A percentile compares a stretch with the other conserved stretches of the same genome.
These are phyloP conservation scores for Ramaria rubella DNA, from an alignment of 768 basidiomycete species.

Conservation along the genomic window DNA sequence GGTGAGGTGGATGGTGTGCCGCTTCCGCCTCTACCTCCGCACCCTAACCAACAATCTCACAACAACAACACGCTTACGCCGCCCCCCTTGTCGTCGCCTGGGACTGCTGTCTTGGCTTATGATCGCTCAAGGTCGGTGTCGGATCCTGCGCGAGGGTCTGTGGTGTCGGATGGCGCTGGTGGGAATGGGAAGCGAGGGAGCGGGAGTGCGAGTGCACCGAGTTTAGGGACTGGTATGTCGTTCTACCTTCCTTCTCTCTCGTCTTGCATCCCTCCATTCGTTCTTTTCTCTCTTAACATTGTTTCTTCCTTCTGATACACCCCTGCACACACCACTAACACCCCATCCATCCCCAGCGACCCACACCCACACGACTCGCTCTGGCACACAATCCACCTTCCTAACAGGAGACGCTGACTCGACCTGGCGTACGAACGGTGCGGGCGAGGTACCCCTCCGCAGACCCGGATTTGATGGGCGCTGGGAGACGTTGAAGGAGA, in stretches of 20 bases:
- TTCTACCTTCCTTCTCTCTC: too few species aligned
- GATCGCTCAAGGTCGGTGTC: not conserved
- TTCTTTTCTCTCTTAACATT: too few species aligned
- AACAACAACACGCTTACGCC: too few species aligned
- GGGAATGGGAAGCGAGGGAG: not conserved
- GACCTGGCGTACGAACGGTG: not conserved
- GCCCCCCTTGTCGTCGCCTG: not conserved
- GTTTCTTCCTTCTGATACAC: too few species aligned
- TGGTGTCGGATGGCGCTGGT: not conserved
- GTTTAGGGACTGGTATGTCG: not conserved
- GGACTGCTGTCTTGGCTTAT: not conserved
- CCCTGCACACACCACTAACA: too few species aligned
- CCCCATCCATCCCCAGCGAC: too few species aligned
- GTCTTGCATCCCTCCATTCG: too few species aligned
- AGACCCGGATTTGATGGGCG: conserved; percentile 1
- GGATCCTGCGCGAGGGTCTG: not conserved
- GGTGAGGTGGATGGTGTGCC: not conserved
- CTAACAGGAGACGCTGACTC: not conserved
- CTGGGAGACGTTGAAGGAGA: not conserved
- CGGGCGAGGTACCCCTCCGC: conserved; percentile 1
- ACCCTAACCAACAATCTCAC: too few species aligned
- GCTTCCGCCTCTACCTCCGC: too few species aligned
- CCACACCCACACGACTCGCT: too few species aligned
- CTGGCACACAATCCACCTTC: not conserved
- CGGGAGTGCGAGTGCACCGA: not conserved